These are phyloP conservation scores for Lycium ferocissimum DNA, from an alignment of 257 asterid genomes.

Conservation along the genomic window DNA sequence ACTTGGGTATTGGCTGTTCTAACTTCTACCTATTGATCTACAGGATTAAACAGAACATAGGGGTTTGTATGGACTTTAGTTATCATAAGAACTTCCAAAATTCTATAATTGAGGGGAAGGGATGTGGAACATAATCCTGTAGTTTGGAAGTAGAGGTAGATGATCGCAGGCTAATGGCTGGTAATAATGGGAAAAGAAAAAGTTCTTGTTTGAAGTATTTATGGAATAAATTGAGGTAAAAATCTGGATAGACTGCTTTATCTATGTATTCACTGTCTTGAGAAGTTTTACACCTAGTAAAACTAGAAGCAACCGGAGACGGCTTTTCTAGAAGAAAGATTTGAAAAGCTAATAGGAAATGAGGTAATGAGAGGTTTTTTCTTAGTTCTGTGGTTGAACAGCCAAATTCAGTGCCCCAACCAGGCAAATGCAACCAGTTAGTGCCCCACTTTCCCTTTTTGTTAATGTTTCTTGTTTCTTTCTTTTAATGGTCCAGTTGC, in stretches of 20 bases:
- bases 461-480: not conserved
- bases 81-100: not conserved
- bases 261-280: not conserved
- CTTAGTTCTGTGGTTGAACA: conserved; percentile 15
- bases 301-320: conserved; percentile 24
- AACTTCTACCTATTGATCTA: not conserved
- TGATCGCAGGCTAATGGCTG: not conserved
- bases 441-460: not conserved
- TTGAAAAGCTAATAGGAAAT: not conserved
- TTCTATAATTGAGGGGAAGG: not conserved
- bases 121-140: not conserved
- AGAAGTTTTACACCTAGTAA: not conserved
- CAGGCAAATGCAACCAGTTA: not conserved
- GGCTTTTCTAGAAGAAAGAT: not conserved
- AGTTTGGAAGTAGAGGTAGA: conserved; percentile 2
- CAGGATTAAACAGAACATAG: not conserved
- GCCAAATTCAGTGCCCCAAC: conserved; percentile 18
- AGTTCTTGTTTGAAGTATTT: not conserved
- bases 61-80: not conserved
- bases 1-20: not conserved
- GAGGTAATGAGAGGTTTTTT: not conserved
- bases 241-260: not conserved
- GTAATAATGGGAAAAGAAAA: not conserved
- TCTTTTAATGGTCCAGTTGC: not conserved
- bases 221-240: not conserved